These are phyloP conservation scores for Puccinia horiana DNA, from an alignment of 1,284 basidiomycete species.

Conservation along the genomic window DNA sequence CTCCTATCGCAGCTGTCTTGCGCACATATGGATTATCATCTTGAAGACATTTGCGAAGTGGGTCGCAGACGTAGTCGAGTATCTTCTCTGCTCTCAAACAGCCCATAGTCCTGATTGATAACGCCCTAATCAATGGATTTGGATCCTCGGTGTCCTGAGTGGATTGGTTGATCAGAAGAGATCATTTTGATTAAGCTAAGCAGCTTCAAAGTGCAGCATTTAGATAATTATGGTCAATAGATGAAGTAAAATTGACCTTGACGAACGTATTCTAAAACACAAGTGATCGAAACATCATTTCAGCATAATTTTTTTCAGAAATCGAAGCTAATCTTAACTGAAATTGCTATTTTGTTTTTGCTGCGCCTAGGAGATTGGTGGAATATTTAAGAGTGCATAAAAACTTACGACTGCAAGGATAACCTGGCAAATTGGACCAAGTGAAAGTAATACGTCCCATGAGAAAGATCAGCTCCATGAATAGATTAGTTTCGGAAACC, in stretches of 20 bases:
- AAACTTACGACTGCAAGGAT: constrained; percentile 47
- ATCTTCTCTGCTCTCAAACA: constrained; percentile 85
- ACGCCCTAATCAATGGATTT: constrained; percentile 85
- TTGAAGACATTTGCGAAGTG: constrained; percentile 79
- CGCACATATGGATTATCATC: constrained; percentile 93
- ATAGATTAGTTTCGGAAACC: constrained; percentile 58
- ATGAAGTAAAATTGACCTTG: constrained; percentile 60
- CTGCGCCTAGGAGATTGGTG: not conserved
- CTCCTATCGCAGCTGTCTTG: constrained; percentile 88
- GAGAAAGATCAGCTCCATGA: constrained; percentile 56
- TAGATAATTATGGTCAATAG: not conserved
- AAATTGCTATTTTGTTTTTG: constrained; percentile 50
- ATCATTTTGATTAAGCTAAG: not conserved
- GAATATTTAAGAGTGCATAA: constrained; percentile 18
- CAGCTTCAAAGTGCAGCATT: not conserved
- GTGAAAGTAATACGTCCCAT: not conserved
- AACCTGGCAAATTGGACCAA: constrained; percentile 18
- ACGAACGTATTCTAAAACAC: constrained; percentile 89
- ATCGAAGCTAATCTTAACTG: not conserved
- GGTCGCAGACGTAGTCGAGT: constrained; percentile 76
- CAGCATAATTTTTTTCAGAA: not conserved
- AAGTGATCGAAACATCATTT: not conserved
- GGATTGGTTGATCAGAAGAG: not conserved
- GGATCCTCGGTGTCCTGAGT: constrained; percentile 81
- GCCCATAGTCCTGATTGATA: constrained; percentile 93